Evolutionary conservation across 768 basidiomycete species (phyloP).

Genomic region (Podaxis mareebaensis): DNA sequence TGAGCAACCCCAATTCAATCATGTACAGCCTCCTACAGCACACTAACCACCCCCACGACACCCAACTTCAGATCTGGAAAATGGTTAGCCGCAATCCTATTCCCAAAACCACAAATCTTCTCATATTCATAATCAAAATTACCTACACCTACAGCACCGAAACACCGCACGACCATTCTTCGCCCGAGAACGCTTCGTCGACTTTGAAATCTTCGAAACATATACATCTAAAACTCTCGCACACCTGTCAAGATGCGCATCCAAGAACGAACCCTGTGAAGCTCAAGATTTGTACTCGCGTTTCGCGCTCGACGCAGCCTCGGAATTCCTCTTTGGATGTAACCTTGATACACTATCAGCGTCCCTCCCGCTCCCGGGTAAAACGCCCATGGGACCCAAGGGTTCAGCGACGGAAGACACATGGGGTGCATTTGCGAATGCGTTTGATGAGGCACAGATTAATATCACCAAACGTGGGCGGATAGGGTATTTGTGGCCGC

Average conservation of each 20-base stretch:
- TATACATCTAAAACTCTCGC: constrained; percentile 49
- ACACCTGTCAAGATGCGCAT: constrained; percentile 43
- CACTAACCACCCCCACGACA: not conserved
- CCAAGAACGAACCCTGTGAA: constrained; percentile 48
- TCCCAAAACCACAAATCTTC: not conserved
- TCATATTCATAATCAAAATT: not conserved
- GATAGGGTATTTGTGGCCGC: constrained; percentile 59
- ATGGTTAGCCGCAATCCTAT: constrained; percentile 40
- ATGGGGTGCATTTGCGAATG: constrained; percentile 62
- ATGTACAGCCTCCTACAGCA: constrained; percentile 6
- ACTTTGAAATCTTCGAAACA: constrained; percentile 68
- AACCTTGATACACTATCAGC: constrained; percentile 62
- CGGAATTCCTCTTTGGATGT: constrained; percentile 71
- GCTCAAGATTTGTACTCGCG: constrained; percentile 69
- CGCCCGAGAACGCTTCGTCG: constrained; percentile 67
- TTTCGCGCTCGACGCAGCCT: constrained; percentile 71
- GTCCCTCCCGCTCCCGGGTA: constrained; percentile 49
- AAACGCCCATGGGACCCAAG: constrained; percentile 50
- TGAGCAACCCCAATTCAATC: constrained; percentile 26
- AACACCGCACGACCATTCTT: constrained; percentile 73
- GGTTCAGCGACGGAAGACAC: constrained; percentile 59
- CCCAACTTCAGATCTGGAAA: constrained; percentile 55
- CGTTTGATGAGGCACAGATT: constrained; percentile 60
- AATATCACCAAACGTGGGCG: constrained; percentile 49
- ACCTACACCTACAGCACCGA: constrained; percentile 50